Evolutionary conservation across 164 flowering plant genomes (phyloP), one percentile per base, ranked within the genome.

Genomic region (Chimonanthus salicifolius): DNA sequence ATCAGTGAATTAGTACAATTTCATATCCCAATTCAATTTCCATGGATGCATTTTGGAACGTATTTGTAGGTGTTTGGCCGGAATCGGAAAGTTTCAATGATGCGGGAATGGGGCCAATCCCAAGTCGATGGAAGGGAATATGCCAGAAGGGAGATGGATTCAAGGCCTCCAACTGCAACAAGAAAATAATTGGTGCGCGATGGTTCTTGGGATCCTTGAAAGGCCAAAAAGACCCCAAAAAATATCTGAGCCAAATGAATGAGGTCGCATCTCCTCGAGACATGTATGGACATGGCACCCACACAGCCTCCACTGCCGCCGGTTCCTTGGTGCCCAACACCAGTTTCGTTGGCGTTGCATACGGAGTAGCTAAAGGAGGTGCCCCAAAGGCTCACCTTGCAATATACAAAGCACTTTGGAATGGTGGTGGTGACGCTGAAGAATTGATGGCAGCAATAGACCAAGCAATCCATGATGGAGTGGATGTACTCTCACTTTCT

Each of bases 41-140:
- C 33, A 33, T 33, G 33, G 33, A 33, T 1, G 33, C 16, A 11
- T 4, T 33, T 33, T 33, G 33, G 33, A 1, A 33, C 33, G 33
- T 33, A 33, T 33, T 33, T 33, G 33, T 33, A 33, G 33, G 33
- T 33, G 33, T 33, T 33, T 33, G 33, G 33, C 33, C 33, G 33
- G 33, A 33, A 1, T 88, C 88, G 47, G 84, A 85, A 45, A 88
- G 91, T 77, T 90, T 90, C 79, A 78, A 68, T 49, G 92, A 90
- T 58, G 18, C 78, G 7, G 92, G 91, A 46, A 69, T 89, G 3
- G 89, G 90, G 33, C 75, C 83, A 72, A 80, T 90, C 48, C 95
- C 95, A 62, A 74, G 80, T 15, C 80, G 81, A 79, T 90, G 90
- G 95, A 86, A 84, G 77, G 95, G 95, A 73, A 79, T 81, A 65